Percentiles rank a stretch among this genome's conserved stretches.
These are phyloP conservation scores for Camelina laxa DNA, from an alignment of 345 rosid genomes.

Conservation along the genomic window DNA sequence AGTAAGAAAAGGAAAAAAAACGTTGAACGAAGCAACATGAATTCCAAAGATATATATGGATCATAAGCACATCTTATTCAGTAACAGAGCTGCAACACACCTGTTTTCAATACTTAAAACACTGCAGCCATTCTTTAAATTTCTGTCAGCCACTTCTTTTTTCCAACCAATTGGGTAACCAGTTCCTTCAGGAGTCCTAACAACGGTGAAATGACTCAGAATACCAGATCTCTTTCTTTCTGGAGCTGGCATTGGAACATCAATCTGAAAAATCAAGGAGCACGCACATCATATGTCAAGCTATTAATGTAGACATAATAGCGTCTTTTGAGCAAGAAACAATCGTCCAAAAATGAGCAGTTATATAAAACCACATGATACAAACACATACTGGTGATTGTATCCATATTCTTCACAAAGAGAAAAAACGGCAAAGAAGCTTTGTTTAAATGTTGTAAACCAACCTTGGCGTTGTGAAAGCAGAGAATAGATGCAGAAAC, in stretches of 20 bases:
- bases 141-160: constrained; percentile 84
- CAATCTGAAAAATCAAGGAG: constrained; percentile 68
- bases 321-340: constrained; percentile 20
- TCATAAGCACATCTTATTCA: constrained; percentile 10
- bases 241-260: constrained; percentile 84
- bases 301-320: constrained; percentile 15
- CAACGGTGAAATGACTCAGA: constrained; percentile 85
- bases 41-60: constrained; percentile 18
- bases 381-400: constrained; percentile 7
- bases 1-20: constrained; percentile 34
- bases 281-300: constrained; percentile 27
- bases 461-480: constrained; percentile 95
- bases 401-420: constrained; percentile 23
- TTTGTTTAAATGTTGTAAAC: constrained; percentile 41
- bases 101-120: constrained; percentile 84
- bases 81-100: constrained; percentile 43
- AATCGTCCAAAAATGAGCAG: constrained; percentile 10
- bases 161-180: constrained; percentile 94
- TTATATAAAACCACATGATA: constrained; percentile 5
- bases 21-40: constrained; percentile 22
- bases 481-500: constrained; percentile 90
- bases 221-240: constrained; percentile 86
- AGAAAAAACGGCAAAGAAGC: constrained; percentile 35
- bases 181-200: constrained; percentile 92
- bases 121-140: constrained; percentile 74